Conservation (phyloP, 192 early-diverging fungal species). For the Rhizophlyctis rosea region DNA sequence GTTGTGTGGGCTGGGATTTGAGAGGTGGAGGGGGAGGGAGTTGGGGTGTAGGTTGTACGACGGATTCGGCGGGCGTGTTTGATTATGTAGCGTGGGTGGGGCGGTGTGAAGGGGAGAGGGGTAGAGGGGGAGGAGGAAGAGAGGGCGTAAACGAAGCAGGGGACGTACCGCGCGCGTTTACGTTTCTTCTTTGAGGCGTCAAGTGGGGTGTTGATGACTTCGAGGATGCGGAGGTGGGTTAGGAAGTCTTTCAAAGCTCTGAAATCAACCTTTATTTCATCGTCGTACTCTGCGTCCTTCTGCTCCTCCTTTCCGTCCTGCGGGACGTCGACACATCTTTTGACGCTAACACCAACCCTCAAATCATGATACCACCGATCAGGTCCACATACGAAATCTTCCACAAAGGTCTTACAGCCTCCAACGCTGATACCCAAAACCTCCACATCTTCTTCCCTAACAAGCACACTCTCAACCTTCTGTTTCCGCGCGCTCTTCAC, state of each 20-base stretch:
- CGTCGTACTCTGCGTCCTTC: too few relatives aligned
- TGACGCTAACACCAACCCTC: background rate
- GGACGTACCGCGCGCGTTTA: background rate
- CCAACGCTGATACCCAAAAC: too few relatives aligned
- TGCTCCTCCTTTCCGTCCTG: background rate
- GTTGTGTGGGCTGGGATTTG: too few relatives aligned
- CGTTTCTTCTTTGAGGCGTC: background rate
- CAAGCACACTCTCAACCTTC: too few relatives aligned
- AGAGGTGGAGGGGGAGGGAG: background rate
- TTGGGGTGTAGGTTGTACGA: background rate
- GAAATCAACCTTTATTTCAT: too few relatives aligned
- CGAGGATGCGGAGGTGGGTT: background rate
- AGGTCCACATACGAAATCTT: background rate
- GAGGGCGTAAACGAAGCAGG: background rate
- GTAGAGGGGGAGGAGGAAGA: background rate
- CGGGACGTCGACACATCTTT: background rate
- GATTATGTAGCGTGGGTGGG: background rate
- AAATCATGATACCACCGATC: background rate
- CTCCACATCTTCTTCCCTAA: too few relatives aligned
- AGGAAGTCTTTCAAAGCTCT: background rate
- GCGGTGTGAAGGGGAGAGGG: background rate
- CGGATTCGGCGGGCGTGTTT: background rate
- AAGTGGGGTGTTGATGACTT: background rate
- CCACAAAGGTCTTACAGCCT: constrained; percentile 1
- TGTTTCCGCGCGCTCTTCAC: background rate